Base-by-base conservation (phyloP, 345 rosid genomes). In the Eutrema yunnanense region DNA sequence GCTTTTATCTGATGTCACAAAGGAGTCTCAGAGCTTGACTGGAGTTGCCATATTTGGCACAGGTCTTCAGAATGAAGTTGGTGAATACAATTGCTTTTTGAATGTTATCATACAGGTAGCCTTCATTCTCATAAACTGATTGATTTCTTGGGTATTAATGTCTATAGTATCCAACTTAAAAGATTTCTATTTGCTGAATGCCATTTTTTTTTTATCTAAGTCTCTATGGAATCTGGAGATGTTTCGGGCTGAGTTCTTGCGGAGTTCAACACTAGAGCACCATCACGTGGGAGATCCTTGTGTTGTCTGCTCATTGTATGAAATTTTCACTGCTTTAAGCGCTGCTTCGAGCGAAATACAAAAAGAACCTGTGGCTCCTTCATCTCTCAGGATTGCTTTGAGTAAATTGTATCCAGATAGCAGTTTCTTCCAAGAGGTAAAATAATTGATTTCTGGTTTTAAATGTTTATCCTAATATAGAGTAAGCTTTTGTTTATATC, bases 81-180 rank as follows among this genome's bases (percentile, higher is more conserved):
- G 99, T 27, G 97, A 95, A 84, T 92, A 95, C 78, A 95, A 92
- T 78, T 95, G 99, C 82, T 95, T 95, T 85, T 81, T 95, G 58
- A 95, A 95, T 72, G 99, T 95, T 53, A 92, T 95, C 78, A 95
- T 95, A 82, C 99, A 95, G 97, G 98, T 95, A 60, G 8, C 58
- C 16, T 55, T 68, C 27, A 56, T 8, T 71, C 22, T 69, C 62
- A 65, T 40, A 64, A 40, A 62, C 9, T 26, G 71, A 33, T 56
- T 55, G 32, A 54, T 48, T 67, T 38, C 34, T 57, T 11, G 34
- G 47, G 33, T 40, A 13, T 64, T 34, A 22, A 2, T 9, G 4
- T 73, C 65, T 44, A 41, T 62, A 44, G 38, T 51, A 34, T 70
- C 56, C 27, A 2, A 53, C 52, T 14, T 60, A 63, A 36, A 74